A percentile compares a stretch with the other conserved stretches of the same genome.
Conservation (phyloP, 305 asterid genomes). For the Solanum hybrid region DNA sequence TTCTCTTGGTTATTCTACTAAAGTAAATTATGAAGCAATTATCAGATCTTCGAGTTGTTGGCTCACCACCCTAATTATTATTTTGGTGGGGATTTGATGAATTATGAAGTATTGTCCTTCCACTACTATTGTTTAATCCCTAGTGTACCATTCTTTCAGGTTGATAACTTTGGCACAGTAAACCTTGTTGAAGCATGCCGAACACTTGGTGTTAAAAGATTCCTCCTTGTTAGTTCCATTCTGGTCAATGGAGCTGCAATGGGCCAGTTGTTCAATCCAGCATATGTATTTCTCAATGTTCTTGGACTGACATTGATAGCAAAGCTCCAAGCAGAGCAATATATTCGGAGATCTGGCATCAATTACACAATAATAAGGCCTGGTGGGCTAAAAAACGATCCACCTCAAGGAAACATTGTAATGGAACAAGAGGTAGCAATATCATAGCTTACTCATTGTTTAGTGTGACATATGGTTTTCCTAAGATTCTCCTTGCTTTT, state of each 20-base stretch:
- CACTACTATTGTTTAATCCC: not conserved
- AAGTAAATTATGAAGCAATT: not conserved
- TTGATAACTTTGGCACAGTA: constrained; percentile 89
- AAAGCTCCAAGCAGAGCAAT: constrained; percentile 88
- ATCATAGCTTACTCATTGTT: not conserved
- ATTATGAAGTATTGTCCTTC: not conserved
- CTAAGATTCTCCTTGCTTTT: not conserved
- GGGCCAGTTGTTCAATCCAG: constrained; percentile 87
- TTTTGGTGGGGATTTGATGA: not conserved
- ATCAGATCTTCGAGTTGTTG: not conserved
- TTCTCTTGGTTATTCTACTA: not conserved
- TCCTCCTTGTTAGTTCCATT: constrained; percentile 82
- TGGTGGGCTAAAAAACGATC: constrained; percentile 80
- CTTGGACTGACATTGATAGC: constrained; percentile 81
- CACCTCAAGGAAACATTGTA: constrained; percentile 74
- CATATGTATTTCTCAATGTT: constrained; percentile 82
- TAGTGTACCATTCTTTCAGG: constrained; percentile 28
- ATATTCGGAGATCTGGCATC: constrained; percentile 84
- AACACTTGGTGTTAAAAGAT: constrained; percentile 62
- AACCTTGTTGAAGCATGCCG: constrained; percentile 93
- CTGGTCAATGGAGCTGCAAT: constrained; percentile 92
- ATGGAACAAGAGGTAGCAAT: constrained; percentile 82
- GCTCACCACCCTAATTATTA: not conserved
- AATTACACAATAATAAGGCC: constrained; percentile 92
- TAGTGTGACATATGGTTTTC: not conserved